Percentiles rank a stretch among this genome's conserved stretches.
These are phyloP conservation scores for Trematosphaeria pertusa DNA, from an alignment of 2,329 filamentous ascomycete genomes.

Conservation along the genomic window DNA sequence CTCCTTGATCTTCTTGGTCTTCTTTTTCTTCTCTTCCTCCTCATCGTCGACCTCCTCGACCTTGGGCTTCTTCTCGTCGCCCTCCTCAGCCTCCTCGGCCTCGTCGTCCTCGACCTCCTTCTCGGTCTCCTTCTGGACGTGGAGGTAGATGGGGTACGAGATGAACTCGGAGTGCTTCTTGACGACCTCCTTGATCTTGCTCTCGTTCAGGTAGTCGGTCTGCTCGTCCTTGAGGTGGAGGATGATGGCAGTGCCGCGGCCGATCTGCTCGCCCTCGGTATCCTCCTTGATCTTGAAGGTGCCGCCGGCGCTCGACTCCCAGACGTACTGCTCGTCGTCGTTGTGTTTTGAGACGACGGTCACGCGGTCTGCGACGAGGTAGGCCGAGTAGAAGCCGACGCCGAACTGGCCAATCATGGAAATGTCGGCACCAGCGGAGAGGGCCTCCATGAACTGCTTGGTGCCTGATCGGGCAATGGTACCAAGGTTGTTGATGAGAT, in stretches of 20 bases:
- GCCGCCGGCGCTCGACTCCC: slow-evolving; percentile 96
- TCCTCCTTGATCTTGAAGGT: slow-evolving; percentile 94
- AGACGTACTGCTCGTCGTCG: slow-evolving; percentile 99
- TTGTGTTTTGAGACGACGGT: slow-evolving; percentile 98
- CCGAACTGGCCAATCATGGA: slow-evolving; percentile 99
- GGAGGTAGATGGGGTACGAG: slow-evolving; percentile 99
- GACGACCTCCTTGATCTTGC: slow-evolving; percentile 99
- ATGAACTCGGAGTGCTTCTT: slow-evolving; percentile 99
- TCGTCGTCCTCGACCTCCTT: slow-evolving; percentile 98
- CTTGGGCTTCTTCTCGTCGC: slow-evolving; percentile 94
- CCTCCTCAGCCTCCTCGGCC: slow-evolving; percentile 68
- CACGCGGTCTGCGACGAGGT: slow-evolving; percentile 97
- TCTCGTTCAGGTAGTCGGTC: slow-evolving; percentile 96
- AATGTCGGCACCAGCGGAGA: slow-evolving; percentile 97
- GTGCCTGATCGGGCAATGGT: slow-evolving; percentile 99
- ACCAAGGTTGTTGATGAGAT: slow-evolving; percentile 99
- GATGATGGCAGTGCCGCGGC: slow-evolving; percentile 96
- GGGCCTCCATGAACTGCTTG: slow-evolving; percentile 99
- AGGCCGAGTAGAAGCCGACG: slow-evolving; percentile 99
- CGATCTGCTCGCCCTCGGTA: slow-evolving; percentile 87
- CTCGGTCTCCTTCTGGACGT: slow-evolving; percentile 99
- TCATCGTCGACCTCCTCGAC: slow-evolving; percentile 91
- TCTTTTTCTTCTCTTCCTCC: slow-evolving; percentile 85
- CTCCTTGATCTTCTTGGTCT: slow-evolving; percentile 99
- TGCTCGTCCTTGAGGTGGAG: slow-evolving; percentile 99